These are phyloP conservation scores for Penicillium crystallinum DNA, from an alignment of 495 filamentous ascomycete species.

Conservation along the genomic window DNA sequence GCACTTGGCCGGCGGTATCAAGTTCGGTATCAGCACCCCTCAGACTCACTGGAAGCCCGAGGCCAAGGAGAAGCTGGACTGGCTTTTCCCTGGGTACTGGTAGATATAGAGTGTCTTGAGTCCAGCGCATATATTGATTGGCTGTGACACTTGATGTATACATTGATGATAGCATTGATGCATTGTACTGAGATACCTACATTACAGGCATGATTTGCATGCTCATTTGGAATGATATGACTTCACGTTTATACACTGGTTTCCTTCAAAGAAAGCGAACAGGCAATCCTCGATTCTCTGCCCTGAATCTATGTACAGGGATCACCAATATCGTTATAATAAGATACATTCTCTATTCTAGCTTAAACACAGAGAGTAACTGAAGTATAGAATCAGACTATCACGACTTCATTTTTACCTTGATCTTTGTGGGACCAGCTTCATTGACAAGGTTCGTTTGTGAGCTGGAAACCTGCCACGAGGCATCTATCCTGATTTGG, in stretches of 20 bases:
- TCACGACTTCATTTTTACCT: too few species aligned
- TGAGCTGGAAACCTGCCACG: too few species aligned
- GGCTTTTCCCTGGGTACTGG: slow-evolving; percentile 63
- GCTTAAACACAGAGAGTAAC: too few species aligned
- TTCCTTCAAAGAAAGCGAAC: too few species aligned
- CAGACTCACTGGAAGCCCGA: slow-evolving; percentile 56
- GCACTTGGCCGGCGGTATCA: slow-evolving; percentile 48
- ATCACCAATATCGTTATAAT: too few species aligned
- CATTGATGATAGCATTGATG: background rate
- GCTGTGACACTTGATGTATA: background rate
- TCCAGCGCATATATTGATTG: background rate
- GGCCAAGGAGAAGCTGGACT: slow-evolving; percentile 64
- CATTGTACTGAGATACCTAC: slow-evolving; percentile 4
- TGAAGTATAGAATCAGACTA: too few species aligned
- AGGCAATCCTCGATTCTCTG: too few species aligned
- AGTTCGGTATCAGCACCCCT: slow-evolving; percentile 65
- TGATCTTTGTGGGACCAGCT: too few species aligned
- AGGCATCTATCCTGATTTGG: too few species aligned
- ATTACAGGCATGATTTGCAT: background rate
- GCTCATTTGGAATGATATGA: background rate
- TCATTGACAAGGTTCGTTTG: too few species aligned
- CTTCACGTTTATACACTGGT: background rate
- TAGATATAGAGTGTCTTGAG: slow-evolving; percentile 1
- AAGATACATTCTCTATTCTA: too few species aligned
- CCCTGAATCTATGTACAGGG: too few species aligned